Percentiles rank a stretch among this genome's conserved stretches.
Evolutionary conservation across 2,329 filamentous ascomycete genomes (phyloP).

Genomic region (Pyricularia grisea): DNA sequence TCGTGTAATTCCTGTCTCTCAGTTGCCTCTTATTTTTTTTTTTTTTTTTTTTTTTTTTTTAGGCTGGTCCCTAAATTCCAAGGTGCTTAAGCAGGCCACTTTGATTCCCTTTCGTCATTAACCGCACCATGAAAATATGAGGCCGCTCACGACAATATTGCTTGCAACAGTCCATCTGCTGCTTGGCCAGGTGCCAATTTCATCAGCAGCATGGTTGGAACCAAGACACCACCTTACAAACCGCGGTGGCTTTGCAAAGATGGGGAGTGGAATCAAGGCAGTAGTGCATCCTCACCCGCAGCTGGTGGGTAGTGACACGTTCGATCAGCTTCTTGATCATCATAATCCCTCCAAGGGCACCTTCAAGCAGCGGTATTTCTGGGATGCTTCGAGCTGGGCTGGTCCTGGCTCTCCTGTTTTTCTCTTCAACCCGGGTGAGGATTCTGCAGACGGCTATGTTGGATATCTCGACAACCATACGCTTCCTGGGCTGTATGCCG

Average conservation of each 20-base stretch:
- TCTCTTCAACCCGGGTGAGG: slow-evolving; percentile 29
- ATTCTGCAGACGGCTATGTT: slow-evolving; percentile 16
- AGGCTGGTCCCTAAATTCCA: background rate
- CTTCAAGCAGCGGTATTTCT: slow-evolving; percentile 32
- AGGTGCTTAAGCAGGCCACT: background rate
- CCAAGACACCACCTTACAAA: background rate
- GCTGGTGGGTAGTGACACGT: slow-evolving; percentile 12
- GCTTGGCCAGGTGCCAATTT: background rate
- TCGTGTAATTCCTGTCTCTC: background rate
- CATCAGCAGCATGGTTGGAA: background rate
- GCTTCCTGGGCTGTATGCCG: slow-evolving; percentile 25
- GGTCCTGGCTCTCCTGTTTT: slow-evolving; percentile 28
- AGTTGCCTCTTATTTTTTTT: background rate
- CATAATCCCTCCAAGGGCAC: slow-evolving; percentile 26
- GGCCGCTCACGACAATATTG: background rate
- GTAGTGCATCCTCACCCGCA: slow-evolving; percentile 4
- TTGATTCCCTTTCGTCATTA: background rate
- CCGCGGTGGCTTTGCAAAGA: background rate
- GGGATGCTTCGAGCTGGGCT: slow-evolving; percentile 25
- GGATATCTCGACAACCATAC: slow-evolving; percentile 22
- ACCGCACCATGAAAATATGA: background rate
- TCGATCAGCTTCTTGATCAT: slow-evolving; percentile 32
- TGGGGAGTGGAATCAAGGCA: background rate
- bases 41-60: background rate
- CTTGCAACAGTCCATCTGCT: background rate